phyloP scores from a whole-genome alignment of 106 monocot genomes.

The Ottelia alismoides region DNA sequence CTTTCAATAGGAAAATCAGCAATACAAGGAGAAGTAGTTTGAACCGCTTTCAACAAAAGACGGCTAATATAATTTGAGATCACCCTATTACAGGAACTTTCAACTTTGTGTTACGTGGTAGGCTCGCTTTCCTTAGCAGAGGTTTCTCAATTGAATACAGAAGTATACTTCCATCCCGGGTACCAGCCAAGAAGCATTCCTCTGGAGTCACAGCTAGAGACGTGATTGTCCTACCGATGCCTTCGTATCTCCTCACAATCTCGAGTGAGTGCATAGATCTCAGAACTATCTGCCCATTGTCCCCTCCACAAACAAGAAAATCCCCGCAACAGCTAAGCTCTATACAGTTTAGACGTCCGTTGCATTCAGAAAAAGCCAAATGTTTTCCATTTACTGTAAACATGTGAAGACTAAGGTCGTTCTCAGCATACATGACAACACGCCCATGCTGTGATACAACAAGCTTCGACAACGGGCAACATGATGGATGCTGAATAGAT shows the following conservation, averaged over 20 bases:
- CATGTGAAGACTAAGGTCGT: slow-evolving; percentile 86
- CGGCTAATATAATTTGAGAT: too few species aligned
- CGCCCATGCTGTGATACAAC: slow-evolving; percentile 73
- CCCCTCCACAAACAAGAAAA: slow-evolving; percentile 89
- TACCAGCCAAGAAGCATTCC: slow-evolving; percentile 95
- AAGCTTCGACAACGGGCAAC: slow-evolving; percentile 64
- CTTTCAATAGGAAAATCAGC: too few species aligned
- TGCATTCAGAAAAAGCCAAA: slow-evolving; percentile 66
- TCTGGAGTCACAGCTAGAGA: slow-evolving; percentile 84
- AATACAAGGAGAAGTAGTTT: too few species aligned
- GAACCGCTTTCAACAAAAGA: too few species aligned
- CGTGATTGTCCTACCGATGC: slow-evolving; percentile 67
- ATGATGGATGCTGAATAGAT: slow-evolving; percentile 81
- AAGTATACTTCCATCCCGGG: slow-evolving; percentile 79
- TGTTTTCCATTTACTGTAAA: slow-evolving; percentile 87
- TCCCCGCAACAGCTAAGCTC: slow-evolving; percentile 80
- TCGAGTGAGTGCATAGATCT: slow-evolving; percentile 97
- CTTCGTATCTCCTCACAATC: slow-evolving; percentile 67
- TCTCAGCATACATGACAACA: slow-evolving; percentile 71
- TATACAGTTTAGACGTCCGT: slow-evolving; percentile 85
- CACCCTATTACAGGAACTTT: slow-evolving; percentile 20
- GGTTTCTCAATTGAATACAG: slow-evolving; percentile 92
- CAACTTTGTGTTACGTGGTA: slow-evolving; percentile 30
- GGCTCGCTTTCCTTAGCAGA: slow-evolving; percentile 37
- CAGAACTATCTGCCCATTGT: slow-evolving; percentile 81